Percentiles rank a stretch among this genome's conserved stretches.
Evolutionary conservation across 768 basidiomycete genomes (phyloP).

Genomic region (Phylloporus sp.): DNA sequence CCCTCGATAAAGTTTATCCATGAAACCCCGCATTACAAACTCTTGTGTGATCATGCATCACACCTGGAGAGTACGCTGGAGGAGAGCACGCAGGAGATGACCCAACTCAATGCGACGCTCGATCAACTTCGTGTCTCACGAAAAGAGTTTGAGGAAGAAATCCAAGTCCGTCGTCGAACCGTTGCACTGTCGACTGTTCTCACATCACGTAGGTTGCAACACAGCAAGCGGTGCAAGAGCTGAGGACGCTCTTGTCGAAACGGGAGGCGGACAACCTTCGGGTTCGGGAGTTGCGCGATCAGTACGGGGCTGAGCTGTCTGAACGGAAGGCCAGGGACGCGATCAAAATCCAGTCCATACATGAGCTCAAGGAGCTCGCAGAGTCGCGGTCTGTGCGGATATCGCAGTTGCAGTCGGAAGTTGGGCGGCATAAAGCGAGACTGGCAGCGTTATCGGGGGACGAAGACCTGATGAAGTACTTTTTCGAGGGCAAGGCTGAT

Average conservation of each 20-base stretch:
- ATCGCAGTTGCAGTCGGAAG: constrained; percentile 61
- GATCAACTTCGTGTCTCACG: constrained; percentile 35
- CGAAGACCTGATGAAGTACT: constrained; percentile 67
- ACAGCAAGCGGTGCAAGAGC: constrained; percentile 54
- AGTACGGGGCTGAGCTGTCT: constrained; percentile 53
- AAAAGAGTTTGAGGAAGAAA: constrained; percentile 44
- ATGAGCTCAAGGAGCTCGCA: constrained; percentile 62
- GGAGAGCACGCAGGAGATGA: constrained; percentile 37
- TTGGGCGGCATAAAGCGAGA: constrained; percentile 63
- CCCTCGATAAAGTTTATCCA: constrained; percentile 42
- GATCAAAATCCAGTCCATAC: constrained; percentile 50
- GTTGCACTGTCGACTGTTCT: constrained; percentile 7
- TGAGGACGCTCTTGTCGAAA: constrained; percentile 54
- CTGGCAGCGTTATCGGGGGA: constrained; percentile 72
- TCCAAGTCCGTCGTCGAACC: constrained; percentile 35
- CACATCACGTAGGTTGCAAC: constrained; percentile 34
- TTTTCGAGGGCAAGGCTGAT: constrained; percentile 52
- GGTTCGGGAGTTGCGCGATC: constrained; percentile 69
- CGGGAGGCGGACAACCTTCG: constrained; percentile 64
- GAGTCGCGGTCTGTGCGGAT: constrained; percentile 75
- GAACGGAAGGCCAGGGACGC: constrained; percentile 66
- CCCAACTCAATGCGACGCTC: constrained; percentile 42
- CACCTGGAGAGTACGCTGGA: constrained; percentile 39
- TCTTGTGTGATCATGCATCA: constrained; percentile 50
- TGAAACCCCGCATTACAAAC: constrained; percentile 51